These are phyloP conservation scores for Tuber brumale DNA, from an alignment of 495 filamentous ascomycete genomes.

Conservation along the genomic window DNA sequence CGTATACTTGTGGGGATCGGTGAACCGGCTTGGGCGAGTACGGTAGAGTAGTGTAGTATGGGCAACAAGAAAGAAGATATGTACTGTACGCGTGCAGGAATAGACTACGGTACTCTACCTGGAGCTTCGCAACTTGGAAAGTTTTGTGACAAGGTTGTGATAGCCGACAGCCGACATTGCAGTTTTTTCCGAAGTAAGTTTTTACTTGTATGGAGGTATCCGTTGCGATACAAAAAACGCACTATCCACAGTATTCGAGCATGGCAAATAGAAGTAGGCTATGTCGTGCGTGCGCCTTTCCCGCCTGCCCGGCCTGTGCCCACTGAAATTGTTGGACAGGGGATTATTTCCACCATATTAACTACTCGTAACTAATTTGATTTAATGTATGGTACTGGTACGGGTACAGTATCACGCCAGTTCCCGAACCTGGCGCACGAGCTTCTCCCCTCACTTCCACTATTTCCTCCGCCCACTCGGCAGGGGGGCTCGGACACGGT, in stretches of 20 bases:
- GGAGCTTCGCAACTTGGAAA: not conserved
- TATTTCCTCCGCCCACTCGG: not conserved
- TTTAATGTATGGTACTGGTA: too few relatives aligned
- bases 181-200: not conserved
- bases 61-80: not conserved
- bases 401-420: not conserved
- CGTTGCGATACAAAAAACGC: not conserved
- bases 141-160: not conserved
- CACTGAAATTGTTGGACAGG: not conserved
- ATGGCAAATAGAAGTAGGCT: not conserved
- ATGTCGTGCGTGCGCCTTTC: not conserved
- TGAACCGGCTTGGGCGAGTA: not conserved
- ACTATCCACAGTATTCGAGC: not conserved
- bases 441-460: not conserved
- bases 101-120: not conserved
- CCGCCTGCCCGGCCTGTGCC: not conserved
- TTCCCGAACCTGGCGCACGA: not conserved
- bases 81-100: not conserved
- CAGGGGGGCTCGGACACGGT: not conserved
- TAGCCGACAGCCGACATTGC: not conserved
- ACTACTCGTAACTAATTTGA: too few relatives aligned
- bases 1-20: not conserved
- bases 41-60: not conserved
- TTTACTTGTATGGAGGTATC: not conserved
- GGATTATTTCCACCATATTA: not conserved